Base-by-base conservation (phyloP, 257 asterid genomes). In the Lantana camara region DNA sequence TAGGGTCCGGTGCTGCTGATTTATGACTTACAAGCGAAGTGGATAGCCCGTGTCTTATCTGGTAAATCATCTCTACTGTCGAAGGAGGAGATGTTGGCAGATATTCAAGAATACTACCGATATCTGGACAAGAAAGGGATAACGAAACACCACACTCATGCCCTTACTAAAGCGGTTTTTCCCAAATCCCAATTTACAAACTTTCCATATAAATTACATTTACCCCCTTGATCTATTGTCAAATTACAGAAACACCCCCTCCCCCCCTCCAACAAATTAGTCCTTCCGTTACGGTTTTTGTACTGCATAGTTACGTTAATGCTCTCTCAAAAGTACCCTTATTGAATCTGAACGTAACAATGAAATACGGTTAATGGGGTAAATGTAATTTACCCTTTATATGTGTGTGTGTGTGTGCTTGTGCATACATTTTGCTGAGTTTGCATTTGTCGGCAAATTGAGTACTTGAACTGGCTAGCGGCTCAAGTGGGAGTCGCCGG, bases 11-110 rank as follows among this genome's bases (percentile, higher is more conserved):
- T 61, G 11, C 66, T 78, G 70, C 51, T 11, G 6, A 42, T 57
- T 75, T 0, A 66, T 20, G 90, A 81, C 44, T 48, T 79, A 27
- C 90, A 84, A 74, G 73, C 82, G 12, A 81, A 65, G 70, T 84
- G 90, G 87, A 63, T 76, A 1, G 82, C 91, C 1, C 51, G 12
- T 13, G 77, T 64, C 23, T 55, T 81, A 57, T 76, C 80, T 2
- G 83, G 82, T 14, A 69, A 67, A 48, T 68, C 35, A 1, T 16
- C 8, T 45, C 65, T 84, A 45, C 87, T 85, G 1, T 72, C 80
- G 1, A 53, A 76, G 30, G 77, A 69, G 30, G 73, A 79, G 19
- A 84, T 81, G 90, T 7, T 81, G 60, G 66, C 73, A 0, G 77
- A 74, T 34, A 64, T 74, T 5, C 55, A 72, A 60, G 61, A 77